Evolutionary conservation across 225 moss, liverwort and hornwort genomes (phyloP).

Genomic region (Ulota crispa): DNA sequence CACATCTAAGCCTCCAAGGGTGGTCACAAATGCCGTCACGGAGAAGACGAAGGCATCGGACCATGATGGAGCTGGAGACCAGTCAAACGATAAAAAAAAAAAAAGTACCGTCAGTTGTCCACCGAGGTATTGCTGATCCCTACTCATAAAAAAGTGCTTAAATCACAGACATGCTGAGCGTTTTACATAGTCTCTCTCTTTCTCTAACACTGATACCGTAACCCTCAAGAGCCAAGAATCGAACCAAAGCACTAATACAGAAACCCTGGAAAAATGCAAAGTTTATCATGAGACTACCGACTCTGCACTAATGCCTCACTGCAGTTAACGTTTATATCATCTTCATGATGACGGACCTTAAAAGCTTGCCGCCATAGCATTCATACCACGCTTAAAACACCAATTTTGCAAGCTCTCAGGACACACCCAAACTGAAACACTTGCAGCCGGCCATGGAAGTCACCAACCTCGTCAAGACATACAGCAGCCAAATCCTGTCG

Average conservation of each 20-base stretch:
- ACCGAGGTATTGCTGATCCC: background rate
- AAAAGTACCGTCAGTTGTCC: background rate
- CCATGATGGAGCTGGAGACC: slow-evolving; percentile 14
- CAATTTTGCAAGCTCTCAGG: background rate
- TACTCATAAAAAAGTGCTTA: background rate
- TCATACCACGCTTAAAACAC: background rate
- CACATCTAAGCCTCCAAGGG: slow-evolving; percentile 1
- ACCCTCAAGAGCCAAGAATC: slow-evolving; percentile 4
- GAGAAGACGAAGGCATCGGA: background rate
- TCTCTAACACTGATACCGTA: background rate
- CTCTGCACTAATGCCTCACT: background rate
- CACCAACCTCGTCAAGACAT: slow-evolving; percentile 31
- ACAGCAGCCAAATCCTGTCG: slow-evolving; percentile 11
- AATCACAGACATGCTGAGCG: background rate
- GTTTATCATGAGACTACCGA: slow-evolving; percentile 10
- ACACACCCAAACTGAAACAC: background rate
- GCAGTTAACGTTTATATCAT: background rate
- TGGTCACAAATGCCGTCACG: background rate
- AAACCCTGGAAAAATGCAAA: slow-evolving; percentile 8
- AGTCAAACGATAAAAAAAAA: background rate
- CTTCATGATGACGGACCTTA: background rate
- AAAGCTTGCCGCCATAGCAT: background rate
- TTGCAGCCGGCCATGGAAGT: background rate
- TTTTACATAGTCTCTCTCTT: background rate
- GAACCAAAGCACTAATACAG: background rate